Conservation (phyloP, 176 grass and related monocot genomes). For the Olyra latifolia region DNA sequence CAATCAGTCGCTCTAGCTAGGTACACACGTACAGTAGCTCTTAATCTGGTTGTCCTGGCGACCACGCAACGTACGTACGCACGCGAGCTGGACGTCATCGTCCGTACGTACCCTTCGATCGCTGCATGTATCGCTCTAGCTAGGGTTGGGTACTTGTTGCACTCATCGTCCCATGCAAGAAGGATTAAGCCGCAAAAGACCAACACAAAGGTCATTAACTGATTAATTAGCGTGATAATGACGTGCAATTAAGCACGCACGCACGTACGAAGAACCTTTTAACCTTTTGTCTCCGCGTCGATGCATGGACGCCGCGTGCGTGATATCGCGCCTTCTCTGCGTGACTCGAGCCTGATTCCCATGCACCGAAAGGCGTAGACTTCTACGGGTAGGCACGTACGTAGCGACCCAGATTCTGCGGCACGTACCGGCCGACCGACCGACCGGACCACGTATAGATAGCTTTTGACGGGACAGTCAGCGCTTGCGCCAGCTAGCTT, state of each 20-base stretch:
- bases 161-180: not conserved
- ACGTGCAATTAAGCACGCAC: not conserved
- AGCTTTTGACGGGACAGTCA: too few species aligned
- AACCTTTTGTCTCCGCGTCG: not conserved
- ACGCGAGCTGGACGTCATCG: too few species aligned
- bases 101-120: too few species aligned
- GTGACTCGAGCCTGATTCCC: not conserved
- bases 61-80: too few species aligned
- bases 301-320: not conserved
- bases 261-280: too few species aligned
- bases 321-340: not conserved
- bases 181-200: not conserved
- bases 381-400: too few species aligned
- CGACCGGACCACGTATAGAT: not conserved
- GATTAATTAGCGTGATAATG: not conserved
- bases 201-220: not conserved
- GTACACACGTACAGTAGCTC: too few species aligned
- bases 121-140: too few species aligned
- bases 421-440: not conserved
- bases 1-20: too few species aligned
- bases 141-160: not conserved
- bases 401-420: not conserved
- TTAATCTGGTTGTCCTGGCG: too few species aligned
- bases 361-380: not conserved
- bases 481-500: too few species aligned